Percentiles rank a stretch among this genome's conserved stretches.
These are phyloP conservation scores for Xerocomellus dryophilus DNA, from an alignment of 768 basidiomycete genomes.

Conservation along the genomic window DNA sequence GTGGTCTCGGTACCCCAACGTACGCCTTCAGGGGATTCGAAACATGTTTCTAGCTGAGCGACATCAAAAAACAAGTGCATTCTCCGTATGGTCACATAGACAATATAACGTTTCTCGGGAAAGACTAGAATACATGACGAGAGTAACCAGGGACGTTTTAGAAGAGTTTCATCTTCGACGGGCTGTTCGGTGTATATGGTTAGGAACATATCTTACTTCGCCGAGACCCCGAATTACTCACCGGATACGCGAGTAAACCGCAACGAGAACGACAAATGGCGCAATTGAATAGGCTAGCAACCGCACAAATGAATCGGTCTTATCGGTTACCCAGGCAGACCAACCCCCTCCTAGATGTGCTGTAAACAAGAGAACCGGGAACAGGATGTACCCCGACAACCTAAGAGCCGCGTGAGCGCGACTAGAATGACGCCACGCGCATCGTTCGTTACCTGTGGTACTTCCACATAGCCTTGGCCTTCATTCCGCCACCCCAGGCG, in stretches of 20 bases:
- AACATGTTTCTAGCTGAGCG: constrained; percentile 11
- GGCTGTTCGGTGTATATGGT: constrained; percentile 33
- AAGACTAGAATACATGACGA: background rate
- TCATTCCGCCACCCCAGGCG: constrained; percentile 65
- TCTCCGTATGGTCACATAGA: constrained; percentile 1
- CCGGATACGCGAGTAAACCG: constrained; percentile 51
- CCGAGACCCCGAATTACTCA: constrained; percentile 25
- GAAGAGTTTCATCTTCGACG: constrained; percentile 64
- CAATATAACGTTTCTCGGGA: background rate
- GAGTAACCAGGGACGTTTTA: constrained; percentile 10
- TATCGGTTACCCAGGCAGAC: constrained; percentile 54
- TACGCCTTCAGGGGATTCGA: constrained; percentile 14
- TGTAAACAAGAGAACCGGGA: constrained; percentile 58
- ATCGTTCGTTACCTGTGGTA: constrained; percentile 60
- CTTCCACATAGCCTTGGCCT: constrained; percentile 78
- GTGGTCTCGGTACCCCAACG: constrained; percentile 48
- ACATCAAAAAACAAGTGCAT: constrained; percentile 2
- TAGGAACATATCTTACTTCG: background rate
- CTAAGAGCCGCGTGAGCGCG: constrained; percentile 33
- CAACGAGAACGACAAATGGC: constrained; percentile 45
- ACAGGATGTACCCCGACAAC: constrained; percentile 70
- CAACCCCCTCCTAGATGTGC: constrained; percentile 68
- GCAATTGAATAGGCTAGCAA: constrained; percentile 54
- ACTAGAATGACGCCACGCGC: background rate
- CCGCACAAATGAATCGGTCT: constrained; percentile 39